Evolutionary conservation across 2,329 filamentous ascomycete species (phyloP).

Genomic region (Penicillium sp.): DNA sequence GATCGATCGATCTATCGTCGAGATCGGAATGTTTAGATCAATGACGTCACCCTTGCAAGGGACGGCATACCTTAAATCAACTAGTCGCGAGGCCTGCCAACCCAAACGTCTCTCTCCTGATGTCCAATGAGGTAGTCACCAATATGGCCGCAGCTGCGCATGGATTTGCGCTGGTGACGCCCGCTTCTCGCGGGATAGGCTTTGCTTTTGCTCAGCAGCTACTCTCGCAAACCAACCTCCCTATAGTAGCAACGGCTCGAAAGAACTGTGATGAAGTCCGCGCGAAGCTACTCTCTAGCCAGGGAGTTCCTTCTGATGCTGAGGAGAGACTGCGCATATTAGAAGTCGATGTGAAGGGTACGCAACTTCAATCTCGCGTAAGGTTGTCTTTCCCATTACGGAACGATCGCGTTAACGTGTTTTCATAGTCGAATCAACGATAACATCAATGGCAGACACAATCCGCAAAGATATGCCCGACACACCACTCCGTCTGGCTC

Average conservation of each 20-base stretch:
- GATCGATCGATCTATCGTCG: background rate
- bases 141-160: slow-evolving; percentile 13
- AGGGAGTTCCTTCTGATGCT: slow-evolving; percentile 44
- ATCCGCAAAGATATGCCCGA: slow-evolving; percentile 58
- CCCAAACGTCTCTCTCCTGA: background rate
- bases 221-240: slow-evolving; percentile 56
- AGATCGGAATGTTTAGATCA: background rate
- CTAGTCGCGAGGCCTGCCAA: background rate
- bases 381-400: background rate
- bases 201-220: slow-evolving; percentile 62
- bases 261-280: slow-evolving; percentile 54
- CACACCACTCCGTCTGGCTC: slow-evolving; percentile 65
- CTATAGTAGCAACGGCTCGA: slow-evolving; percentile 63
- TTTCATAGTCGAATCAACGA: slow-evolving; percentile 64
- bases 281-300: slow-evolving; percentile 52
- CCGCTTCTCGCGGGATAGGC: slow-evolving; percentile 65
- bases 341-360: slow-evolving; percentile 60
- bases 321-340: slow-evolving; percentile 54
- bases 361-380: background rate
- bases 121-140: background rate
- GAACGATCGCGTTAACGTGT: background rate
- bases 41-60: background rate
- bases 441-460: slow-evolving; percentile 57
- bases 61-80: background rate
- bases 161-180: slow-evolving; percentile 48